Evolutionary conservation across 371 early-diverging fungal species (phyloP), one percentile per base, ranked within the genome.

Genomic region (Blakeslea trispora): DNA sequence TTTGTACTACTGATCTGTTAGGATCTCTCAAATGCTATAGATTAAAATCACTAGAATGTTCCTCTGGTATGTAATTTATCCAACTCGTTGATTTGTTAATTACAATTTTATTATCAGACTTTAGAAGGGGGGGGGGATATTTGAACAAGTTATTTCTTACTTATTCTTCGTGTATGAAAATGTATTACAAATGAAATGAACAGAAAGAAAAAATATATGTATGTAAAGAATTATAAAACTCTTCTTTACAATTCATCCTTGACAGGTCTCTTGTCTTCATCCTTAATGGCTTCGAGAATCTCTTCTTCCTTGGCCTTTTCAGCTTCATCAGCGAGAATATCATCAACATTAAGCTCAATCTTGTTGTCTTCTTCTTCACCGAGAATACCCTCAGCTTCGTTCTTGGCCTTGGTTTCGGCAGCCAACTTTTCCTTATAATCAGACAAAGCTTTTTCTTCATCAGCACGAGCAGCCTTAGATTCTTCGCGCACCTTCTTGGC

Each of bases 401-500:
- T 55, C 42, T 55, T 51, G 11, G 51, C 60, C 55, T 56, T 59
- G 1, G 47, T 55, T 55, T 71, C 68, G 57, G 71, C 72, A 31
- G 64, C 60, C n/a, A 53, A 11, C 48, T 74, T 63, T 53, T 66
- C 61, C 5, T 56, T 52, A 34, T 59, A 48, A 39, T 53, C 58
- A 23, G 61, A 62, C 48, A 63, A 62, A 61, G 69, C 68, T 60
- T 49, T 59, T 72, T 77, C 75, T 39, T 64, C 63, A 8, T 66
- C 59, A 32, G 70, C 75, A 48, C 66, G 64, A 59, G 73, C 73
- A 40, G 65, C 68, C 69, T 79, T 70, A 14, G 74, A 84, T 42
- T 91, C 86, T 3, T 86, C 71, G 22, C 85, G 84, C 22, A 88
- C 62, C 58, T 84, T 79, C 60, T 84, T 72, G 51, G 87, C 87